phyloP scores from a whole-genome alignment of 1,284 basidiomycete genomes.

The Exobasidium cylindrosporum region DNA sequence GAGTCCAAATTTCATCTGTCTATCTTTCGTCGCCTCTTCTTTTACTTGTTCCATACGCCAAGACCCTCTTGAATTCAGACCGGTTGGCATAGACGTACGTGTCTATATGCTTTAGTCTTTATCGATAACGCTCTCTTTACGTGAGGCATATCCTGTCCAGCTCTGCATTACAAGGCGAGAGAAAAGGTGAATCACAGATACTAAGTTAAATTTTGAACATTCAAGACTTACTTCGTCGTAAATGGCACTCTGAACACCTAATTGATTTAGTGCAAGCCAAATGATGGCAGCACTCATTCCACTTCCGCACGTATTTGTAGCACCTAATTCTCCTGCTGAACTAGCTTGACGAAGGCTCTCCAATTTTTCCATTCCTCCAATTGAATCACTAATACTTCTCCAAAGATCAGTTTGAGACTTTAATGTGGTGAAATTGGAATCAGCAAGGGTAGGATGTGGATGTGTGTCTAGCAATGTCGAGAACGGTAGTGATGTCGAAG shows the following conservation, averaged over 20 bases:
- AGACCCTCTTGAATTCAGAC: no score
- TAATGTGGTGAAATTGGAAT: conserved; percentile 41
- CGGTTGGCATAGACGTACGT: no score
- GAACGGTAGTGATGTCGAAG: conserved; percentile 82
- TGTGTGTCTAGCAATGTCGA: conserved; percentile 67
- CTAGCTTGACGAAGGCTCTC: conserved; percentile 49
- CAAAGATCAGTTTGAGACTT: conserved; percentile 51
- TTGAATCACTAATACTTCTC: conserved; percentile 64
- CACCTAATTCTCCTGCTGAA: conserved; percentile 23
- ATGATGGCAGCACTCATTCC: conserved; percentile 95
- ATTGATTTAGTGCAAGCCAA: conserved; percentile 76
- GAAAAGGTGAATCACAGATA: no score
- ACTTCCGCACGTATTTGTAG: conserved; percentile 55
- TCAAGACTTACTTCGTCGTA: conserved; percentile 68
- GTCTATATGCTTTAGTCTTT: conserved; percentile 10
- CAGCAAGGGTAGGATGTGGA: neutral
- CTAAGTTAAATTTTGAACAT: no score
- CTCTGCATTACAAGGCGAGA: conserved; percentile 9
- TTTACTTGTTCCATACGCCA: no score
- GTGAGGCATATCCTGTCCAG: conserved; percentile 32
- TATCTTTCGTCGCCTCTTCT: neutral
- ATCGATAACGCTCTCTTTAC: conserved; percentile 17
- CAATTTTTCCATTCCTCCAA: conserved; percentile 61
- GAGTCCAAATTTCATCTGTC: no score
- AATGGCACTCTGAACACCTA: conserved; percentile 65